Percentiles rank a stretch among this genome's conserved stretches.
Evolutionary conservation across 352 stramenopile genomes (phyloP).

Genomic region (Pythium biforme): DNA sequence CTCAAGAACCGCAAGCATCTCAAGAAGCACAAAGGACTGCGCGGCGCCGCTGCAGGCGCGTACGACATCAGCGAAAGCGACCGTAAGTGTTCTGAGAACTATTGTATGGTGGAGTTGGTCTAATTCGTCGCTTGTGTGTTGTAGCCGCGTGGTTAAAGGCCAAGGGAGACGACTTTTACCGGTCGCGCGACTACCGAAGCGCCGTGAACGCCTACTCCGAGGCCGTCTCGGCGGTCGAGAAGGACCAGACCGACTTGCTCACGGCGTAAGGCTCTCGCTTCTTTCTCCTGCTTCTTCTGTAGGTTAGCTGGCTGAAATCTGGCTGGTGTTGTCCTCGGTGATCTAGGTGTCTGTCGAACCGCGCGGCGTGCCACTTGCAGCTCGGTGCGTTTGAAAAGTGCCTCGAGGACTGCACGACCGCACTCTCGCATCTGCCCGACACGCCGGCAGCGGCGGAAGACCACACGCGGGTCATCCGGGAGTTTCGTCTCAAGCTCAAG

Average conservation of each 20-base stretch:
- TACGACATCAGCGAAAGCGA: slow-evolving; percentile 88
- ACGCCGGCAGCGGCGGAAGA: slow-evolving; percentile 31
- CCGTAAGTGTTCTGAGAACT: slow-evolving; percentile 39
- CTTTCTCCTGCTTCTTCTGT: background rate
- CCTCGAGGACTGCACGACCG: slow-evolving; percentile 64
- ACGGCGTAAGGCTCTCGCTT: slow-evolving; percentile 39
- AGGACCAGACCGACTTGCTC: slow-evolving; percentile 40
- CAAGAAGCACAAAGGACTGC: slow-evolving; percentile 65
- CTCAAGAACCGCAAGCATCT: slow-evolving; percentile 83
- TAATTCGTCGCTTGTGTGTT: background rate
- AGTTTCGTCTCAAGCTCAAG: slow-evolving; percentile 72
- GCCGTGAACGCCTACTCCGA: slow-evolving; percentile 73
- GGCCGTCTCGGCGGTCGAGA: slow-evolving; percentile 36
- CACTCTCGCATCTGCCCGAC: slow-evolving; percentile 65
- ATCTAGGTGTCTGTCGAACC: slow-evolving; percentile 54
- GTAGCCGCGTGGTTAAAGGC: slow-evolving; percentile 84
- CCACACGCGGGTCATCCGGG: slow-evolving; percentile 35
- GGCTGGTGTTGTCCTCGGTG: no score
- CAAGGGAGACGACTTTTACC: slow-evolving; percentile 84
- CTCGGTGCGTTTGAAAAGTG: slow-evolving; percentile 61
- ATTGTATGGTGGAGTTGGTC: background rate
- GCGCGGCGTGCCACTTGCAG: slow-evolving; percentile 61
- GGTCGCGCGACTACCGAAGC: slow-evolving; percentile 60
- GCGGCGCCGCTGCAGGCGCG: slow-evolving; percentile 27
- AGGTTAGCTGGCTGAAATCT: no score